phyloP scores from a whole-genome alignment of 75 land plant species.

The Picea glauca region DNA sequence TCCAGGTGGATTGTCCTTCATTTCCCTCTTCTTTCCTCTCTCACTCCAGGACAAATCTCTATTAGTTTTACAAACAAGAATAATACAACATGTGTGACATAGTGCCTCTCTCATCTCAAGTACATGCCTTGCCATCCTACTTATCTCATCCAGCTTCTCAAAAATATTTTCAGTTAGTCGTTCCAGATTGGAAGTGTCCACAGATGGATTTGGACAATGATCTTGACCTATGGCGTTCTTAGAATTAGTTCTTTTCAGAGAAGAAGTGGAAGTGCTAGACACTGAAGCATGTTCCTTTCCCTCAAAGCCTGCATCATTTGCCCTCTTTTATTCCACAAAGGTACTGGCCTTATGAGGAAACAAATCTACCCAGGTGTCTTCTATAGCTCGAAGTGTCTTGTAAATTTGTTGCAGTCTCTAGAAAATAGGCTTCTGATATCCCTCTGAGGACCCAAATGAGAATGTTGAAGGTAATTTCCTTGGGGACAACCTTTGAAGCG shows the following conservation, averaged over 20 bases:
- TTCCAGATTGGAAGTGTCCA: constrained; percentile 11
- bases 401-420: constrained; percentile 14
- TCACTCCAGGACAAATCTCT: background rate
- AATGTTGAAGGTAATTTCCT: background rate
- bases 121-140: too few species aligned
- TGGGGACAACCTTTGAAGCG: constrained; percentile 7
- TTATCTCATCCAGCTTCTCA: too few species aligned
- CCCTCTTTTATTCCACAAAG: too few species aligned
- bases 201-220: background rate
- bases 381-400: constrained; percentile 10
- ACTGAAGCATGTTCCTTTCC: background rate
- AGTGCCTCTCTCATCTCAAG: background rate
- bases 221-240: background rate
- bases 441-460: background rate
- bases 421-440: constrained; percentile 9
- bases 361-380: constrained; percentile 14
- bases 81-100: background rate
- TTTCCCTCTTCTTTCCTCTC: background rate
- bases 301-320: background rate
- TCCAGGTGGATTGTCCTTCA: background rate
- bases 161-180: too few species aligned
- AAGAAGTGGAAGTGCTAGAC: background rate
- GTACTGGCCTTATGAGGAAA: constrained; percentile 4
- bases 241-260: background rate
- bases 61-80: background rate